phyloP scores from a whole-genome alignment of 805 yeast genomes.

The Wickerhamiella parazyma region DNA sequence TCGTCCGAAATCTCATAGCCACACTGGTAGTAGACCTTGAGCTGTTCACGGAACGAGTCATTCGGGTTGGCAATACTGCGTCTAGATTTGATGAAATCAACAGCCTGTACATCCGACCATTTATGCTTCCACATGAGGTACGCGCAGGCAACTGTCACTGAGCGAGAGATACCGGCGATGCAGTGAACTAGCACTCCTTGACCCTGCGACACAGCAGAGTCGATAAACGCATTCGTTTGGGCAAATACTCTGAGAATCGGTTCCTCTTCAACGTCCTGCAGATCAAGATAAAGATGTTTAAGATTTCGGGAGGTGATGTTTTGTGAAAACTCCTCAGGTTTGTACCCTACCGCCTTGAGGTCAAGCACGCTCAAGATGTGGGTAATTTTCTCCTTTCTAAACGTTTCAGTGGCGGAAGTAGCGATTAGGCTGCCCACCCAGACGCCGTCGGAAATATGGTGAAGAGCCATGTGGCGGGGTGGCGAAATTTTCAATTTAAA shows the following conservation, averaged over 20 bases:
- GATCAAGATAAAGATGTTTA: conserved; percentile 29
- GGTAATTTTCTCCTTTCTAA: conserved; percentile 43
- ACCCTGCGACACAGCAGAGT: conserved; percentile 31
- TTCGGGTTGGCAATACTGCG: conserved; percentile 56
- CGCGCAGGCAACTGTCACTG: conserved; percentile 75
- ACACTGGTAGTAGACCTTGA: conserved; percentile 43
- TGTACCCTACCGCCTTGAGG: conserved; percentile 8
- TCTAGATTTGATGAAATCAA: conserved; percentile 62
- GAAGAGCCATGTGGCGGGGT: conserved; percentile 25
- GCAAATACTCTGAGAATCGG: conserved; percentile 52
- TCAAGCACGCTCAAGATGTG: conserved; percentile 60
- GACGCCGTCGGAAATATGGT: conserved; percentile 65
- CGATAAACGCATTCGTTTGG: conserved; percentile 54
- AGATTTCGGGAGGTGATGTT: conserved; percentile 5
- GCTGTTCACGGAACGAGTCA: conserved; percentile 57
- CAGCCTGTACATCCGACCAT: conserved; percentile 40
- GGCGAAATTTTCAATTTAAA: not conserved
- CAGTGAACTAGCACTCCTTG: conserved; percentile 31
- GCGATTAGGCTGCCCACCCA: conserved; percentile 66
- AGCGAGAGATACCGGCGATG: conserved; percentile 87
- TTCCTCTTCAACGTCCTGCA: conserved; percentile 59
- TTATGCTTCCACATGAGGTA: conserved; percentile 74
- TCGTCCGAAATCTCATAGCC: conserved; percentile 24
- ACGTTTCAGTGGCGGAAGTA: conserved; percentile 38
- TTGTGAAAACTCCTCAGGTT: conserved; percentile 8